phyloP scores from a whole-genome alignment of 169 alveolate genomes.

The Eimeria acervulina region DNA sequence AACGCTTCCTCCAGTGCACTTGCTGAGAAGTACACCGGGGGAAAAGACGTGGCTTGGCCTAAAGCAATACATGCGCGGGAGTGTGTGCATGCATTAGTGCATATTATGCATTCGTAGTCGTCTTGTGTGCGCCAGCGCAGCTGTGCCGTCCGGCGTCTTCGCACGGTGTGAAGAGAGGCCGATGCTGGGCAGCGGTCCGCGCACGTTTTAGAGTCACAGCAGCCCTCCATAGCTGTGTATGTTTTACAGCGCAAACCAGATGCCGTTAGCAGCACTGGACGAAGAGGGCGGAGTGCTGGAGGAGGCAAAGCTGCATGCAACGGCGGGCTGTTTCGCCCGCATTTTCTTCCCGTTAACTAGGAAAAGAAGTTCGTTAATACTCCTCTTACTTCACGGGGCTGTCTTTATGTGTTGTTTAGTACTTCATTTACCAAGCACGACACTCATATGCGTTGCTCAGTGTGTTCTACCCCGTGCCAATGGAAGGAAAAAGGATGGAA shows the following conservation, averaged over 20 bases:
- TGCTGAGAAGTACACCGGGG: background rate
- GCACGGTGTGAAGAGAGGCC: background rate
- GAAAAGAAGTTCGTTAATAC: background rate
- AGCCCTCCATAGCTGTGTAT: background rate
- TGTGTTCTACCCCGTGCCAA: background rate
- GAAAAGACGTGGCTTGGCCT: background rate
- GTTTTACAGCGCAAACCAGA: background rate
- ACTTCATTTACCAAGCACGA: background rate
- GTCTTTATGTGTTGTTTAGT: background rate
- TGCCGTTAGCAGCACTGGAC: background rate
- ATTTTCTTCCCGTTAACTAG: background rate
- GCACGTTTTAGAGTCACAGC: background rate
- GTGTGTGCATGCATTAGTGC: background rate
- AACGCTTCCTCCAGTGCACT: background rate
- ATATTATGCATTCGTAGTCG: background rate
- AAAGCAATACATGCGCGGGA: background rate
- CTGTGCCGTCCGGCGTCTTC: background rate
- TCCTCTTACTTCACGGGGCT: background rate
- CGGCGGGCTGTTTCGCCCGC: background rate
- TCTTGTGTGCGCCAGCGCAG: background rate
- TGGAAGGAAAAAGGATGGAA: background rate
- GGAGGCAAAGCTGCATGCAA: background rate
- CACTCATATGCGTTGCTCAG: background rate
- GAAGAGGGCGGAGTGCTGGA: background rate
- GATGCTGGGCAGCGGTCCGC: background rate